Base-by-base conservation (phyloP, 768 basidiomycete species). In the Mycena epipterygia region DNA sequence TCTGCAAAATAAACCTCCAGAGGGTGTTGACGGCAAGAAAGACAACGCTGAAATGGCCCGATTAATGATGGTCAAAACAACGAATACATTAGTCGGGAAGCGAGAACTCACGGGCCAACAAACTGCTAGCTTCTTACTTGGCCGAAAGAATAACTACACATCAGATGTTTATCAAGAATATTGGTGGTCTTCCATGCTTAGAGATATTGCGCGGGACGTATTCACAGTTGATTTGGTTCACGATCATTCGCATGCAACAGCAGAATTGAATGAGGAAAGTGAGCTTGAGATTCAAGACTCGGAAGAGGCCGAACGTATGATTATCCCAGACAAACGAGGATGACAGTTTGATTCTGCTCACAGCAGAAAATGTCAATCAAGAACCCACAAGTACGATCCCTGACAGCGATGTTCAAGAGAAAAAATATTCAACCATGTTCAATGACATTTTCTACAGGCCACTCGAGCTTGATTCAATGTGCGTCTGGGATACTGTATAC, bases 211-310 rank as follows among this genome's bases (percentile, higher is more conserved):
- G 8, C 32, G 32, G 16, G 35, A 52, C 27, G 51, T 80, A 8
- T 71, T 81, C 23, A 77, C 79, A 23, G 5, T 35, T 25, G 55
- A 56, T 23, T 39, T 39, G 55, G 37, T 6, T 39, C 55, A 39
- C 12, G 55, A 56, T n/a, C 32, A n/a, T 42, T 59, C 39, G 13
- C 46, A 57, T 23, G 16, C 56, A 7, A 37, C 23, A n/a, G 27
- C 25, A 27, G 39, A 59, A 35, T 23, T 32, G 27, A 46, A 44
- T 32, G 42, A 59, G 32, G 58, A 44, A 21, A 30, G n/a, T 21
- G 41, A 59, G 11, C 25, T 44, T 17, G 42, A 59, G 16, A n/a
- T 25, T 23, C 55, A n/a, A 48, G 46, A 61, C 46, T 21, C 42
- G 27, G 51, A 52, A 0, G 14, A 46, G 19, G 63, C 33, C 61